Percentiles rank a stretch among this genome's conserved stretches.
Conservation (phyloP, 306 rosid species). For the Parietaria judaica region DNA sequence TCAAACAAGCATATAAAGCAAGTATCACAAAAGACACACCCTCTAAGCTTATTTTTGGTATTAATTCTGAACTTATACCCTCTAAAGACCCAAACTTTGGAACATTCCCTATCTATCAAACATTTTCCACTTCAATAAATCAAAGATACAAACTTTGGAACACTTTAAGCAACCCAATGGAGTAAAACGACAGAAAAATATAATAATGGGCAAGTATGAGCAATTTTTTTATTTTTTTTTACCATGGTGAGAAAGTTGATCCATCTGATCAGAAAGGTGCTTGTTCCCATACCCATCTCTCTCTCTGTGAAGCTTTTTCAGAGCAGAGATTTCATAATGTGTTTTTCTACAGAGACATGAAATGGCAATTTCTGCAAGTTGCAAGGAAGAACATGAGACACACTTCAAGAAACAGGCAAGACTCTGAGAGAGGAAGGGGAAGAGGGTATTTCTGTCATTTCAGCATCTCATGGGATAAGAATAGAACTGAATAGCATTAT, state of each 20-base stretch:
- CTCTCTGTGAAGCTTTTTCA: neutral
- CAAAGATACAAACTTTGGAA: too few species aligned
- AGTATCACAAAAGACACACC: neutral
- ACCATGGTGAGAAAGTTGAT: constrained; percentile 93
- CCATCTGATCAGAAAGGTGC: constrained; percentile 92
- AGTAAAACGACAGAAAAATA: too few species aligned
- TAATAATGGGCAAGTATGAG: too few species aligned
- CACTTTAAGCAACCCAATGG: neutral
- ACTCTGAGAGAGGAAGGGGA: neutral
- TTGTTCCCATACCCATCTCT: constrained; percentile 43
- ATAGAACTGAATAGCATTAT: neutral
- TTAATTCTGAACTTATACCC: constrained; percentile 6
- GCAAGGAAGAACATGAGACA: neutral
- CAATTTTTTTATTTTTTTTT: constrained; percentile 2
- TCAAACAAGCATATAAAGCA: too few species aligned
- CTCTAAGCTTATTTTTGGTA: neutral
- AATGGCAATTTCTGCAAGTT: neutral
- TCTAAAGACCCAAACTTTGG: too few species aligned
- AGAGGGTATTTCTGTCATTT: neutral
- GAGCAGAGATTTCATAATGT: neutral
- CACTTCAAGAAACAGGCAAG: neutral
- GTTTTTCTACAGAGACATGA: neutral
- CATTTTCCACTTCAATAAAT: too few species aligned
- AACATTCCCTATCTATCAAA: too few species aligned
- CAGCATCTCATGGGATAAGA: neutral